Conservation (phyloP, 805 yeast species). For the Yarrowia divulgata region DNA sequence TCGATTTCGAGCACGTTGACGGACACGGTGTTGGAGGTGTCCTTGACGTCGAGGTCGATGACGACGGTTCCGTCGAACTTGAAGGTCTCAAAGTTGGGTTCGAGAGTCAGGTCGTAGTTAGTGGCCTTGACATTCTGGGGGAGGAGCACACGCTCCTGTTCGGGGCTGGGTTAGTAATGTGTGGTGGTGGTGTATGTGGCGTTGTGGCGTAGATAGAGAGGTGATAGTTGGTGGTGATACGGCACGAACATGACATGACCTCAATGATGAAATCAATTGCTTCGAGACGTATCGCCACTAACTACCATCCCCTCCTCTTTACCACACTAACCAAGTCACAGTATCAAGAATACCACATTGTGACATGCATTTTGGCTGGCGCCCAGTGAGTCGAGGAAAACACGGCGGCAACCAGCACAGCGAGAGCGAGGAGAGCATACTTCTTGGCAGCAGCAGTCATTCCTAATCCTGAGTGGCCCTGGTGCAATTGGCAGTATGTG, state of each 20-base stretch:
- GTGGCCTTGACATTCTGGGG: conserved; percentile 74
- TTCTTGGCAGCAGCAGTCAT: conserved; percentile 37
- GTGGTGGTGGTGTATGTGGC: no score
- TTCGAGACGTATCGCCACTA: background rate
- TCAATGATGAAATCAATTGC: background rate
- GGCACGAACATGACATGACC: background rate
- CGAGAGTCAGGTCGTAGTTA: conserved; percentile 73
- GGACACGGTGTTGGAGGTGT: conserved; percentile 55
- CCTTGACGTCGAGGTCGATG: conserved; percentile 57
- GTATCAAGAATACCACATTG: conserved; percentile 38
- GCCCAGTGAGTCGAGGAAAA: conserved; percentile 31
- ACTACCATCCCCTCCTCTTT: background rate
- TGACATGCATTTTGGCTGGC: conserved; percentile 38
- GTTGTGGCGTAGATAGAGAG: background rate
- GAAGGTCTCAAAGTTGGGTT: conserved; percentile 62
- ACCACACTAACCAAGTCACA: background rate
- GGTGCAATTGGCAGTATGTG: conserved; percentile 39
- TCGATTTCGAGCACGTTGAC: conserved; percentile 73
- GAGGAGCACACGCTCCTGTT: conserved; percentile 54
- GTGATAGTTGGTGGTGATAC: background rate
- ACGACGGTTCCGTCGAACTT: conserved; percentile 49
- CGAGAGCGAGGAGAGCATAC: conserved; percentile 31
- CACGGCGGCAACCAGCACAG: conserved; percentile 28
- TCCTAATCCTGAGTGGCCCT: conserved; percentile 37
- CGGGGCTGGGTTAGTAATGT: conserved; percentile 32